These are phyloP conservation scores for Claviceps paspali DNA, from an alignment of 2,329 filamentous ascomycete species.

Conservation along the genomic window DNA sequence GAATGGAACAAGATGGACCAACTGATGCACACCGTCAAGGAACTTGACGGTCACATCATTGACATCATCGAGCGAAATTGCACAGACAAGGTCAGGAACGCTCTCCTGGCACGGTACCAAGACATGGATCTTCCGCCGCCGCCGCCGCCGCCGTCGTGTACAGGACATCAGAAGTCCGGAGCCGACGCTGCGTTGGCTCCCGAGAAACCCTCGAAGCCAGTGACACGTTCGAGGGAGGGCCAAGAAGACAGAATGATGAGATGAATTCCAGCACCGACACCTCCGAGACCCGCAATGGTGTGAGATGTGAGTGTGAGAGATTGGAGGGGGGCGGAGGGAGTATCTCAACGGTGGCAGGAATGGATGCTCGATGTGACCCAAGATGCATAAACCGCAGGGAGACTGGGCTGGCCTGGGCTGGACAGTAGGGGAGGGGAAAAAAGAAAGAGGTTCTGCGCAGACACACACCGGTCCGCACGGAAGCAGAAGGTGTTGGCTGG, in stretches of 20 bases:
- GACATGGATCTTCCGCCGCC: conserved; percentile 7
- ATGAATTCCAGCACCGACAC: neutral
- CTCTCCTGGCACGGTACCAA: conserved; percentile 7
- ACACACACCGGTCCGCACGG: too few relatives aligned
- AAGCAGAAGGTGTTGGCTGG: too few relatives aligned
- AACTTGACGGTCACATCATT: conserved; percentile 14
- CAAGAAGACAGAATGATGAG: neutral
- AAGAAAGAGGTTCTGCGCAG: too few relatives aligned
- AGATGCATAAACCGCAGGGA: too few relatives aligned
- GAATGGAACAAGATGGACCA: conserved; percentile 17
- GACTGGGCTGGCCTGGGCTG: too few relatives aligned
- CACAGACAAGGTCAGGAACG: conserved; percentile 7
- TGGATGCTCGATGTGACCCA: too few relatives aligned
- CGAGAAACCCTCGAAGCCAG: neutral
- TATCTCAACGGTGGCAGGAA: too few relatives aligned
- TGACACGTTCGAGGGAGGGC: neutral
- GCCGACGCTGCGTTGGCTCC: neutral
- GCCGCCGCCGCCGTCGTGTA: neutral
- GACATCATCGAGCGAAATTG: conserved; percentile 11
- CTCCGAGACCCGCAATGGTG: neutral
- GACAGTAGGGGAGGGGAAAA: too few relatives aligned
- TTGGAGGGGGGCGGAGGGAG: too few relatives aligned
- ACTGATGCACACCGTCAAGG: conserved; percentile 13
- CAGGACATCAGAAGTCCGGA: neutral
- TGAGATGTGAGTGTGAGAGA: too few relatives aligned